These are phyloP conservation scores for Leccinum imitatum DNA, from an alignment of 768 basidiomycete species.

Conservation along the genomic window DNA sequence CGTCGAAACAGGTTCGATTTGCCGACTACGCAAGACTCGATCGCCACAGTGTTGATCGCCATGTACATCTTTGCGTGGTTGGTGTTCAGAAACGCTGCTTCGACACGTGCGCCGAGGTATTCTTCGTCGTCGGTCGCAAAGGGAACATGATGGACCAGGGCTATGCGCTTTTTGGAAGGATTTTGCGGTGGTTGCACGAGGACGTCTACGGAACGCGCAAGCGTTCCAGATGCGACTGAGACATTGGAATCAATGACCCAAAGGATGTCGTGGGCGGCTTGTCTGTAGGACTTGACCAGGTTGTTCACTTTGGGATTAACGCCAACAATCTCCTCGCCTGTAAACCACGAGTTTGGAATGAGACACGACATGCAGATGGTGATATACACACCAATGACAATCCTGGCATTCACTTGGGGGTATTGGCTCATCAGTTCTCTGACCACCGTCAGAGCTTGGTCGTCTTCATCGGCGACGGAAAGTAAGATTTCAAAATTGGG, in stretches of 20 bases:
- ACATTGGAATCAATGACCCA: slow-evolving; percentile 99
- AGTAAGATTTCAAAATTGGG: slow-evolving; percentile 89
- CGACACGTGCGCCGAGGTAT: slow-evolving; percentile 76
- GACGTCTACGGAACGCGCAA: slow-evolving; percentile 83
- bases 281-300: slow-evolving; percentile 77
- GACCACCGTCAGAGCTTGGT: slow-evolving; percentile 87
- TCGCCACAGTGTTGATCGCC: slow-evolving; percentile 83
- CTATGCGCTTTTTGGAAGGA: slow-evolving; percentile 51
- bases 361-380: background rate
- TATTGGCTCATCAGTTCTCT: slow-evolving; percentile 76
- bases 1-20: slow-evolving; percentile 95
- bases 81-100: slow-evolving; percentile 94
- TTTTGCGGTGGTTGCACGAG: slow-evolving; percentile 45
- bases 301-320: slow-evolving; percentile 99
- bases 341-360: slow-evolving; percentile 1
- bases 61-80: slow-evolving; percentile 99
- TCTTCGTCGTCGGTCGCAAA: slow-evolving; percentile 75
- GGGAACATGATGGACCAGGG: slow-evolving; percentile 94
- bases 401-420: slow-evolving; percentile 65
- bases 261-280: slow-evolving; percentile 83
- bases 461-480: slow-evolving; percentile 83
- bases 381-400: slow-evolving; percentile 67
- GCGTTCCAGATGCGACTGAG: slow-evolving; percentile 69
- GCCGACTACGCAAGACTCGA: slow-evolving; percentile 95
- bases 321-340: slow-evolving; percentile 82